phyloP scores from a whole-genome alignment of 225 moss, liverwort and hornwort species.

The Climacium dendroides region DNA sequence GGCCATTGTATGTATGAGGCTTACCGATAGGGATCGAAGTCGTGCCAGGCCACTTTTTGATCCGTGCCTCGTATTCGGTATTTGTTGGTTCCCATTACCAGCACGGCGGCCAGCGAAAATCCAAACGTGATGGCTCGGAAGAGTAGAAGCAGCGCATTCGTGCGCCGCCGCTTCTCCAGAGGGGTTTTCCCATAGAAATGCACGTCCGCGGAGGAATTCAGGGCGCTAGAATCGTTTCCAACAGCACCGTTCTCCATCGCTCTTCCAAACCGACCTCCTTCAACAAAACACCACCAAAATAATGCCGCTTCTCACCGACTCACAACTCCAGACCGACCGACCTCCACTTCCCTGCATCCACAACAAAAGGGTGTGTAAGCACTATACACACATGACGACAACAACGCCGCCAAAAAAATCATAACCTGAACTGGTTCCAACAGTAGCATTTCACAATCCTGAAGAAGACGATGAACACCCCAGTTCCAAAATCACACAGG shows the following conservation, averaged over 20 bases:
- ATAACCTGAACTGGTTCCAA: background rate
- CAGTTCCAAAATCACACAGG: background rate
- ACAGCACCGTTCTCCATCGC: conserved; percentile 17
- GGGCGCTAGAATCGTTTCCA: background rate
- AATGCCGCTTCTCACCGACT: background rate
- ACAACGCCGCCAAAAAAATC: background rate
- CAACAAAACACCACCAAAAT: background rate
- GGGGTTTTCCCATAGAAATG: conserved; percentile 36
- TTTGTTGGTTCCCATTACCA: conserved; percentile 49
- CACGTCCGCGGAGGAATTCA: conserved; percentile 18
- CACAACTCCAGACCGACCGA: background rate
- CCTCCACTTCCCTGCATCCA: background rate
- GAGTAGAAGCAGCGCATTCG: conserved; percentile 31
- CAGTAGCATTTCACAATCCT: background rate
- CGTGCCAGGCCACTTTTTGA: conserved; percentile 30
- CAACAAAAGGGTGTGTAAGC: background rate
- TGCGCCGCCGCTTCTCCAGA: conserved; percentile 15
- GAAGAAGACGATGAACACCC: background rate
- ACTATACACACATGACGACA: background rate
- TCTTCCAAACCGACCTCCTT: background rate
- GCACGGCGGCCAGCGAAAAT: conserved; percentile 39
- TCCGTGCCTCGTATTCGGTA: conserved; percentile 7
- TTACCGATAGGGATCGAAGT: conserved; percentile 56
- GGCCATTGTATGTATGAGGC: background rate
- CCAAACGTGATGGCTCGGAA: conserved; percentile 30